phyloP scores from a whole-genome alignment of 2,329 filamentous ascomycete genomes.

The Xylariaceae sp. region DNA sequence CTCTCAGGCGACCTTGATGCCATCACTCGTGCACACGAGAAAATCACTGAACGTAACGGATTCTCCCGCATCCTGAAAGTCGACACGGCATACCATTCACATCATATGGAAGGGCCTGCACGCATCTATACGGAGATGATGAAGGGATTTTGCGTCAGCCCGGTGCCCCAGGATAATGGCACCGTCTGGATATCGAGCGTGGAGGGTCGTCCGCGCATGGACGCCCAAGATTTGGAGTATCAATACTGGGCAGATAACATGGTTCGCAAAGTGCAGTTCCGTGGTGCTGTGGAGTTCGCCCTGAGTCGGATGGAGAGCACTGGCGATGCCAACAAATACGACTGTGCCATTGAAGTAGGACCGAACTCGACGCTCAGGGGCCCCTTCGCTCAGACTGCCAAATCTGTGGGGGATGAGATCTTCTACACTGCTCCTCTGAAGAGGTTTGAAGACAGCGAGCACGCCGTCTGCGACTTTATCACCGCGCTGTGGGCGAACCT shows the following conservation, averaged over 20 bases:
- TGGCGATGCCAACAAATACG: too few relatives aligned
- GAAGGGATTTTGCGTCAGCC: slow-evolving; percentile 24
- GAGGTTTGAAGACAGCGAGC: slow-evolving; percentile 19
- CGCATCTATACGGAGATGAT: slow-evolving; percentile 32
- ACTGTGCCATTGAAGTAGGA: slow-evolving; percentile 28
- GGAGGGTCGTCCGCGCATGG: slow-evolving; percentile 19
- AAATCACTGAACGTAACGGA: slow-evolving; percentile 19
- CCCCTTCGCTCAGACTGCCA: slow-evolving; percentile 22
- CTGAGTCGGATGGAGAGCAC: slow-evolving; percentile 19
- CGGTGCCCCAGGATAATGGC: slow-evolving; percentile 20
- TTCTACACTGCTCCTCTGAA: slow-evolving; percentile 22
- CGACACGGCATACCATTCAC: slow-evolving; percentile 45
- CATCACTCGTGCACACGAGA: slow-evolving; percentile 18
- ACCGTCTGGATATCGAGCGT: slow-evolving; percentile 39
- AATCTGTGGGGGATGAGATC: slow-evolving; percentile 16
- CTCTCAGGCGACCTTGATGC: slow-evolving; percentile 27
- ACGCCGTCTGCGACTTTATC: slow-evolving; percentile 25
- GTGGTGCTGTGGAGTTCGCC: slow-evolving; percentile 28
- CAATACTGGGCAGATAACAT: slow-evolving; percentile 40
- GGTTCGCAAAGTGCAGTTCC: slow-evolving; percentile 36
- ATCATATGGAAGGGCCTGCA: slow-evolving; percentile 38
- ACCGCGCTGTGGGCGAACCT: slow-evolving; percentile 26
- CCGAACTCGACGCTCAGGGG: slow-evolving; percentile 27
- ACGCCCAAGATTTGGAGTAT: slow-evolving; percentile 17
- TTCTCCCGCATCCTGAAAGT: slow-evolving; percentile 36